Conservation (phyloP, 352 stramenopile genomes). For the Nothophytophthora sp. region DNA sequence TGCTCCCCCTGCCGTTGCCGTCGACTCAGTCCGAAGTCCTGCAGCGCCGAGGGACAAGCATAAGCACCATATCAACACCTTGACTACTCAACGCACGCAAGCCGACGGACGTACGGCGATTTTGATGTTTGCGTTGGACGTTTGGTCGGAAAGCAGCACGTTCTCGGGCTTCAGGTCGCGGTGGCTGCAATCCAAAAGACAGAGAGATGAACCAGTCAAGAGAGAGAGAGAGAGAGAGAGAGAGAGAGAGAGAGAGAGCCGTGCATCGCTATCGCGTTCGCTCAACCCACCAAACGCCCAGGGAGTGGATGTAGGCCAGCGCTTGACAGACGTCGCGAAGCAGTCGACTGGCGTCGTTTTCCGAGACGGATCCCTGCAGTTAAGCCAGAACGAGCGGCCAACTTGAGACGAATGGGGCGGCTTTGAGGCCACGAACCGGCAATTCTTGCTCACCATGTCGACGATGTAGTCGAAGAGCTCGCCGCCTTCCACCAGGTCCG, state of each 20-base stretch:
- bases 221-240: too few species aligned
- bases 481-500: constrained; percentile 70
- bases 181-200: constrained; percentile 42
- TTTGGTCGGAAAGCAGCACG: constrained; percentile 61
- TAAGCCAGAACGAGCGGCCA: too few species aligned
- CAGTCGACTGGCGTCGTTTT: constrained; percentile 68
- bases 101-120: too few species aligned
- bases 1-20: constrained; percentile 38
- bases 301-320: constrained; percentile 71
- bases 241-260: too few species aligned
- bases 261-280: too few species aligned
- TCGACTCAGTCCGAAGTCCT: constrained; percentile 79
- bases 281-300: constrained; percentile 67
- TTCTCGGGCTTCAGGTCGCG: constrained; percentile 82
- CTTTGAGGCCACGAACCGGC: too few species aligned
- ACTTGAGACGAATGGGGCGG: too few species aligned
- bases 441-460: constrained; percentile 50
- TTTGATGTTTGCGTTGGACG: constrained; percentile 62
- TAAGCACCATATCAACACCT: too few species aligned
- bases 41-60: too few species aligned
- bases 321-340: constrained; percentile 60
- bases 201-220: too few species aligned
- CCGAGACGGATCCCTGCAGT: constrained; percentile 76
- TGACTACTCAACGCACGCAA: too few species aligned
- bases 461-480: constrained; percentile 87